Conservation (phyloP, 495 filamentous ascomycete genomes). For the Bombardia bombarda region DNA sequence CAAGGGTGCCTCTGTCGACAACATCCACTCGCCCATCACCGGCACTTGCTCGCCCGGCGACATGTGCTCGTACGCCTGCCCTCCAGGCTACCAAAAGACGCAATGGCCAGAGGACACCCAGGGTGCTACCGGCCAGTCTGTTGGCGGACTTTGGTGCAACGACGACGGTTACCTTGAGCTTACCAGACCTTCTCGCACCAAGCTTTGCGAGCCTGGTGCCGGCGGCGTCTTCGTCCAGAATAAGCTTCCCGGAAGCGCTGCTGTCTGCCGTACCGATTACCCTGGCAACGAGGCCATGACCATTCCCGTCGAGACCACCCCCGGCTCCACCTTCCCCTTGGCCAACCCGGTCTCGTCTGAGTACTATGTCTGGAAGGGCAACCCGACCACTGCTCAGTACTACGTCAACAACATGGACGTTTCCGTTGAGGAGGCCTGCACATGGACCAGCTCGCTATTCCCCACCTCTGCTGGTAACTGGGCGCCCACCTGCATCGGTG, state of each 20-base stretch:
- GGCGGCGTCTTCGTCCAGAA: constrained; percentile 67
- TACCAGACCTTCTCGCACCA: constrained; percentile 56
- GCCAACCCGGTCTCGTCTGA: constrained; percentile 61
- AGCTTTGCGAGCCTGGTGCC: constrained; percentile 69
- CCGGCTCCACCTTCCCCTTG: constrained; percentile 51
- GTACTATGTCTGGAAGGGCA: constrained; percentile 73
- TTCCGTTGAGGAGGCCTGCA: constrained; percentile 60
- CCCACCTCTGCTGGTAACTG: constrained; percentile 64
- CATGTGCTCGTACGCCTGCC: constrained; percentile 93
- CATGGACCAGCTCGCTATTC: constrained; percentile 55
- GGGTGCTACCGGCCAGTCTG: constrained; percentile 74
- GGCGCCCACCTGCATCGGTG: constrained; percentile 83
- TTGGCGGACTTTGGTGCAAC: constrained; percentile 83
- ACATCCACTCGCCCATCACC: constrained; percentile 57
- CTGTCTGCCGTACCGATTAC: constrained; percentile 94
- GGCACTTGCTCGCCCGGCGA: constrained; percentile 52
- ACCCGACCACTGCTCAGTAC: constrained; percentile 84
- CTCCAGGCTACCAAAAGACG: constrained; percentile 81
- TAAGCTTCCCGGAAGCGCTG: constrained; percentile 52
- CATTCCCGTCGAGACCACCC: constrained; percentile 56
- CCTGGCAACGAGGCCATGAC: constrained; percentile 83
- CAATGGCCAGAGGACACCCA: constrained; percentile 76
- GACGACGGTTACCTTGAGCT: constrained; percentile 64
- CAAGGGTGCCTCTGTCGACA: constrained; percentile 31
- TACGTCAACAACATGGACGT: constrained; percentile 83